Evolutionary conservation across 2,329 filamentous ascomycete genomes (phyloP).

Genomic region (Colletotrichum nymphaeae): DNA sequence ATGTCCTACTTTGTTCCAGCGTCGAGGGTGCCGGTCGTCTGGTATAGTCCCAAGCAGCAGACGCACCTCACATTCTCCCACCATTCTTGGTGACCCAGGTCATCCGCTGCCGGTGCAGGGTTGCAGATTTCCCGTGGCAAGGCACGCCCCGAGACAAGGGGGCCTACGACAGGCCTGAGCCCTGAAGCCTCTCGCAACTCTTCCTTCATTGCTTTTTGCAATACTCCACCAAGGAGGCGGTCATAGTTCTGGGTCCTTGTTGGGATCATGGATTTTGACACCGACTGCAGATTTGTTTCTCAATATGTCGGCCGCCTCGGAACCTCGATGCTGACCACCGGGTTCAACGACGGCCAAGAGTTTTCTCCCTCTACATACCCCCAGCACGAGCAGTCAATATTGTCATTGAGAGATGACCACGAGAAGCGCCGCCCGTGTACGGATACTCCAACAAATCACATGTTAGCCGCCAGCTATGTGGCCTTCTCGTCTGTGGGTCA

Average conservation of each 20-base stretch:
- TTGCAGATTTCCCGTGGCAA: conserved; percentile 24
- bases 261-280: conserved; percentile 17
- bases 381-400: background rate
- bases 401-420: background rate
- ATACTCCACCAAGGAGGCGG: conserved; percentile 2
- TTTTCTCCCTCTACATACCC: background rate
- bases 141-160: conserved; percentile 23
- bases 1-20: background rate
- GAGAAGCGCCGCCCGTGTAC: background rate
- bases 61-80: background rate
- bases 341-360: background rate
- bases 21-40: background rate
- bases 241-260: conserved; percentile 1
- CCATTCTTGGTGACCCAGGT: conserved; percentile 1
- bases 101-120: conserved; percentile 1
- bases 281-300: conserved; percentile 13
- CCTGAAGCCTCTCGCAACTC: conserved; percentile 19
- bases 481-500: conserved; percentile 24
- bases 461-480: background rate
- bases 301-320: background rate
- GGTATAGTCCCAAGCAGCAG: background rate
- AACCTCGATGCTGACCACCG: too few species aligned
- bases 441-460: background rate
- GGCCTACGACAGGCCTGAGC: conserved; percentile 5
- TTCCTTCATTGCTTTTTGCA: conserved; percentile 24